Conservation (phyloP, 1,139 yeast genomes). For the Yamadazyma sp. region DNA sequence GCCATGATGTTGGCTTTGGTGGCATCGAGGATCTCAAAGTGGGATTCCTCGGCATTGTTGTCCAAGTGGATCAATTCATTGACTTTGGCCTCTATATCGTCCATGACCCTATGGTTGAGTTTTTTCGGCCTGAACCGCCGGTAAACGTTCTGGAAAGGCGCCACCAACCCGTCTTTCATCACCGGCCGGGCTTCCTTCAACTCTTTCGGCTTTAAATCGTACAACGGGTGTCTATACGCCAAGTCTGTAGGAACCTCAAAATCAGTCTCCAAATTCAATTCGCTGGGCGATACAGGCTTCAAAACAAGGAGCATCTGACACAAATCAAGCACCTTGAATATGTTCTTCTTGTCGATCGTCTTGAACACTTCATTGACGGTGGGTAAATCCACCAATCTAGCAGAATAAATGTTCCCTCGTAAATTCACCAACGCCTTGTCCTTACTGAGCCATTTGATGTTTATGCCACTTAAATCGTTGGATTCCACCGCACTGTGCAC, state of each 20-base stretch:
- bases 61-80: slow-evolving; percentile 75
- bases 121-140: slow-evolving; percentile 52
- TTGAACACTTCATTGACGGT: slow-evolving; percentile 86
- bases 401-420: slow-evolving; percentile 66
- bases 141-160: slow-evolving; percentile 59
- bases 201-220: slow-evolving; percentile 42
- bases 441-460: slow-evolving; percentile 78
- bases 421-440: slow-evolving; percentile 70
- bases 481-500: slow-evolving; percentile 78
- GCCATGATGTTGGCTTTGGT: slow-evolving; percentile 19
- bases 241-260: slow-evolving; percentile 42
- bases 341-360: slow-evolving; percentile 84
- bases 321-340: slow-evolving; percentile 83
- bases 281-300: slow-evolving; percentile 52
- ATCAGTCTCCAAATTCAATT: slow-evolving; percentile 38
- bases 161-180: slow-evolving; percentile 76
- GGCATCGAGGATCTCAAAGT: slow-evolving; percentile 74
- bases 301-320: slow-evolving; percentile 83
- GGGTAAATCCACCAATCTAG: slow-evolving; percentile 85
- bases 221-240: slow-evolving; percentile 46
- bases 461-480: slow-evolving; percentile 74
- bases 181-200: slow-evolving; percentile 45
- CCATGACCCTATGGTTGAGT: slow-evolving; percentile 51
- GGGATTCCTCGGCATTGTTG: slow-evolving; percentile 79
- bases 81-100: slow-evolving; percentile 73